Evolutionary conservation across 2,329 filamentous ascomycete genomes (phyloP).

Genomic region (Dactylellina sp.): DNA sequence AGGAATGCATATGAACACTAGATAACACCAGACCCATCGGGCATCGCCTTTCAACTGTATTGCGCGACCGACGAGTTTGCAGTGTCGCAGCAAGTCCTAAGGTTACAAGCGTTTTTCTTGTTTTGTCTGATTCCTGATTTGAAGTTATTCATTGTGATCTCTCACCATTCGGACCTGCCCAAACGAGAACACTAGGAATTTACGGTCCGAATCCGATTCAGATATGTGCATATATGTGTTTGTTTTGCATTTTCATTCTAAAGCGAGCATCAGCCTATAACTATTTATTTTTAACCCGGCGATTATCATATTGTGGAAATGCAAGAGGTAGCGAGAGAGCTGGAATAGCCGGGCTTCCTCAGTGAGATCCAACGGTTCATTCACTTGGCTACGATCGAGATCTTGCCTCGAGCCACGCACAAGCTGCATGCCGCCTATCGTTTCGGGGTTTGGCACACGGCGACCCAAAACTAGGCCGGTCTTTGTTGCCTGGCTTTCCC

Average conservation of each 20-base stretch:
- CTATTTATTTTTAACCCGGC: too few relatives aligned
- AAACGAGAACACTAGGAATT: background rate
- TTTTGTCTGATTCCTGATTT: too few relatives aligned
- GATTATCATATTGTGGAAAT: too few relatives aligned
- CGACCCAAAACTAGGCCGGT: slow-evolving; percentile 21
- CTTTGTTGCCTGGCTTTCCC: slow-evolving; percentile 5
- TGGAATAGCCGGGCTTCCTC: background rate
- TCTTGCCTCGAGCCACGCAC: slow-evolving; percentile 45
- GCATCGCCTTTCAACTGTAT: slow-evolving; percentile 27
- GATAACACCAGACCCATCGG: slow-evolving; percentile 8
- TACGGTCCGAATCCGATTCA: background rate
- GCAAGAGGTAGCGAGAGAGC: too few relatives aligned
- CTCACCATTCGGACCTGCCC: background rate
- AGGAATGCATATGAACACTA: background rate
- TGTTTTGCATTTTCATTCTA: too few relatives aligned
- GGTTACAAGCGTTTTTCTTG: too few relatives aligned
- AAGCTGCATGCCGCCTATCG: slow-evolving; percentile 25
- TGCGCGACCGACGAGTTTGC: background rate
- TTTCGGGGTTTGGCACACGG: slow-evolving; percentile 7
- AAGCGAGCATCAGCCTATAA: background rate
- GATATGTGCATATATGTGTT: too few relatives aligned
- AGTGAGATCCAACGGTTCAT: background rate
- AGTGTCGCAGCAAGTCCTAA: too few relatives aligned
- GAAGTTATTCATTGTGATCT: too few relatives aligned
- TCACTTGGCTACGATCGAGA: slow-evolving; percentile 34